Evolutionary conservation across 148 eudicot genomes (phyloP).

Genomic region (Pharnaceum exiguum): DNA sequence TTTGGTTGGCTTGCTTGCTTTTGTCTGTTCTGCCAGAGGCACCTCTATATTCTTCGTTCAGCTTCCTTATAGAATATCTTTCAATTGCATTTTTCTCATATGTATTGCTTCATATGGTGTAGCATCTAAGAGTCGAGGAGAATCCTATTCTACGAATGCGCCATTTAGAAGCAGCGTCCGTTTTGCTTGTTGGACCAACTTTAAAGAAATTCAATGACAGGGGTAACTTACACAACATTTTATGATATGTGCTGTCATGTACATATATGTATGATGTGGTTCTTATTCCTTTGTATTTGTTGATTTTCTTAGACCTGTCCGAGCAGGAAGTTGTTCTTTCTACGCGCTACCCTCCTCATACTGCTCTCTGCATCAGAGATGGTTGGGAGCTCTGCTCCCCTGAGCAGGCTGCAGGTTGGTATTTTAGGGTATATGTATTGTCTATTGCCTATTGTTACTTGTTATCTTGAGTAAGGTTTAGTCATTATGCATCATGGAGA

Average conservation of each 20-base stretch:
- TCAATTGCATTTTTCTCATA: neutral
- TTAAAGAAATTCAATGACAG: slow-evolving; percentile 87
- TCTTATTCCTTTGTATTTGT: slow-evolving; percentile 15
- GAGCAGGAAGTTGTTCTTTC: slow-evolving; percentile 69
- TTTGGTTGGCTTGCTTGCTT: too few relatives aligned
- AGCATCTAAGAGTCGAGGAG: slow-evolving; percentile 95
- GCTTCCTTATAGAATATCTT: neutral
- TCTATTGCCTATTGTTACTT: neutral
- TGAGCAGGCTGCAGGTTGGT: slow-evolving; percentile 76
- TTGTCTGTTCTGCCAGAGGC: too few relatives aligned
- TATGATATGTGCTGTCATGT: neutral
- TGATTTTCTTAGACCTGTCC: slow-evolving; percentile 59
- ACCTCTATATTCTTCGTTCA: too few relatives aligned
- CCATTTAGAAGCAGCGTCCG: slow-evolving; percentile 91
- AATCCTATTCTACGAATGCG: slow-evolving; percentile 93
- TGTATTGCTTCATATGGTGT: slow-evolving; percentile 31
- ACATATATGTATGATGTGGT: neutral
- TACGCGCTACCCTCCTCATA: slow-evolving; percentile 75
- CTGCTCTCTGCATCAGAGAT: slow-evolving; percentile 73
- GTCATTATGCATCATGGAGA: neutral
- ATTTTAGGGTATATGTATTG: slow-evolving; percentile 14
- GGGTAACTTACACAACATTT: slow-evolving; percentile 38
- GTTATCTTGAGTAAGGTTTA: neutral
- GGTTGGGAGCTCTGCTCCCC: slow-evolving; percentile 96
- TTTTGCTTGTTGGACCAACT: slow-evolving; percentile 92